A percentile compares a stretch with the other conserved stretches of the same genome.
Conservation (phyloP, 1,284 basidiomycete species). For the Ganoderma leucocontextum region DNA sequence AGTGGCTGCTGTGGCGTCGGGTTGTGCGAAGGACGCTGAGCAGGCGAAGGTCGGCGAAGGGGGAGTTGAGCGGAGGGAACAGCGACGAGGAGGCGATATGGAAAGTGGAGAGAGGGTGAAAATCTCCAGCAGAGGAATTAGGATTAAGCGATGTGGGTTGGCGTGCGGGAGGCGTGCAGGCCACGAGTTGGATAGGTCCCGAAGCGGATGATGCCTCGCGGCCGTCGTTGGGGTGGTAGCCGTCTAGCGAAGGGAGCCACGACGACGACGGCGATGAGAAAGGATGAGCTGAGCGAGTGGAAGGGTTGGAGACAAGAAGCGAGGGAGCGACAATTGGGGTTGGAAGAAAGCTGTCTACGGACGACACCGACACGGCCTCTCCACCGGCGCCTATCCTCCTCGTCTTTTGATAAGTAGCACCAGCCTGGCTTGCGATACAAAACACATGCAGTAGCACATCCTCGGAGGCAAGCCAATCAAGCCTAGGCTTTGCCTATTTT, state of each 20-base stretch:
- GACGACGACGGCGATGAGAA: constrained; percentile 22
- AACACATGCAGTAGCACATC: constrained; percentile 10
- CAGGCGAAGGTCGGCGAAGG: constrained; percentile 44
- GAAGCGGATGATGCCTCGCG: constrained; percentile 41
- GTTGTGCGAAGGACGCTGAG: constrained; percentile 47
- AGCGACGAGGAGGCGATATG: constrained; percentile 25
- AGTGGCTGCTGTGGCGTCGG: constrained; percentile 45
- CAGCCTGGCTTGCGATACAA: not conserved
- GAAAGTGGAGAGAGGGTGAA: constrained; percentile 33
- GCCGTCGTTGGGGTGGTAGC: constrained; percentile 27
- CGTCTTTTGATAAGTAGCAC: not conserved
- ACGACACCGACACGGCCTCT: constrained; percentile 5
- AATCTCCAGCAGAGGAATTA: constrained; percentile 36
- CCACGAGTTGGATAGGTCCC: constrained; percentile 46
- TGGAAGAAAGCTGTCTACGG: not conserved
- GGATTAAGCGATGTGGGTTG: constrained; percentile 41
- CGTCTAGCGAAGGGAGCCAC: constrained; percentile 4
- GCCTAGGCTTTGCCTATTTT: constrained; percentile 2
- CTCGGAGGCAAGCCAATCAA: constrained; percentile 9
- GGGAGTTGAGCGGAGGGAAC: constrained; percentile 27
- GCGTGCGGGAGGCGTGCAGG: constrained; percentile 42
- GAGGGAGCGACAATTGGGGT: constrained; percentile 6
- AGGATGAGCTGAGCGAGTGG: constrained; percentile 27
- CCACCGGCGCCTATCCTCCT: not conserved
- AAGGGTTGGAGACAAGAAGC: constrained; percentile 18